Evolutionary conservation across 345 rosid species (phyloP), one percentile per base, ranked within the genome.

Genomic region (Eutrema heterophyllum): DNA sequence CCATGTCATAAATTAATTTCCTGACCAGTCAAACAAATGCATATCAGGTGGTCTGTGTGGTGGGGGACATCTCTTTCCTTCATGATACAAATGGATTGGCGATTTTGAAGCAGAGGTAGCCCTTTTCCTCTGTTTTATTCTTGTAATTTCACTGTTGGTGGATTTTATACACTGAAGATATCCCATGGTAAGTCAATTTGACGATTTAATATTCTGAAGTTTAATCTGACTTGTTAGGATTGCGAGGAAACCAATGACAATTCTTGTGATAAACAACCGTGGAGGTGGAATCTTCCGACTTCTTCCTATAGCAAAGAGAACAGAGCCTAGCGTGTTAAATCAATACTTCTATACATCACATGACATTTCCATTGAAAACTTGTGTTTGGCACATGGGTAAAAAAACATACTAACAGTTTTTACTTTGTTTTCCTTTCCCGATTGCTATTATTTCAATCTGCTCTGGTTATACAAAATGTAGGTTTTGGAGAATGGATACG

Each of bases 211-310:
- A 29, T 21, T 76, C 15, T 64, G 5, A 29, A 38, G 51, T 30
- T 62, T 48, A 55, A 62, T 56, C 46, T 78, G 73, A 9, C 59
- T 67, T 78, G 43, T 15, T 72, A 93, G 97, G 87, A 72, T 67
- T 68, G 54, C 78, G 16, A 84, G 95, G 79, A 87, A 91, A 80
- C 95, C 97, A 14, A 87, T 94, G 86, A 86, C 88, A n/a, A 77
- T 94, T 74, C 71, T 94, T 50, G 96, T 86, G 85, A 83, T 91
- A 84, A 94, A 94, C 84, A 94, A 94, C 82, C 89, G 80, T 54
- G 98, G 98, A 53, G 98, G 98, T 76, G 98, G 91, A 76, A 94
- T 94, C 81, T 94, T 94, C 85, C 88, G 98, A 74, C 82, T 94
- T 70, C 98, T 94, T 78, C 97, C 98, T 14, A 79, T 94, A 70